phyloP scores from a whole-genome alignment of 73 alveolate species.

The Paraurostyla sp. region DNA sequence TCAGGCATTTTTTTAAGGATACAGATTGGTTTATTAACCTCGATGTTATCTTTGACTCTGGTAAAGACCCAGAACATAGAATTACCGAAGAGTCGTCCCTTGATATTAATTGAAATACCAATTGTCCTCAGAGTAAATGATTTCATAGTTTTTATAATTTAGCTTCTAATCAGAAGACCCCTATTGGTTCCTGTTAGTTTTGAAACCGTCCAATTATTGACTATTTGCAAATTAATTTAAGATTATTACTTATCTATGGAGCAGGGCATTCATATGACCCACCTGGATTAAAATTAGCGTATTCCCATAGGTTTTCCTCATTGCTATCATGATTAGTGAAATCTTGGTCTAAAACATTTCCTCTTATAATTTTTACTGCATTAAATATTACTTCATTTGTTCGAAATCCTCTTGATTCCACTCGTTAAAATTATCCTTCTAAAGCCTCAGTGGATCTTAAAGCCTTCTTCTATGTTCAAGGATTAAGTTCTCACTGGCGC shows the following conservation, averaged over 20 bases:
- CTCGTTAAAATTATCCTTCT: slow-evolving; percentile 16
- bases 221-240: background rate
- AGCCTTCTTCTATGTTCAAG: slow-evolving; percentile 13
- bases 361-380: background rate
- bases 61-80: slow-evolving; percentile 71
- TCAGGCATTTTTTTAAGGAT: slow-evolving; percentile 59
- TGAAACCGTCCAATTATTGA: slow-evolving; percentile 45
- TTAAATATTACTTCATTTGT: background rate
- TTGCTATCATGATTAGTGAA: slow-evolving; percentile 3
- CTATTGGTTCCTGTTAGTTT: slow-evolving; percentile 37
- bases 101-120: slow-evolving; percentile 5
- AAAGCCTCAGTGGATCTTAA: slow-evolving; percentile 44
- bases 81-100: slow-evolving; percentile 51
- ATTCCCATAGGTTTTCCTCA: slow-evolving; percentile 35
- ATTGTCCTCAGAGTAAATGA: slow-evolving; percentile 1
- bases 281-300: slow-evolving; percentile 64
- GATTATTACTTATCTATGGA: slow-evolving; percentile 38
- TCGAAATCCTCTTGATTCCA: slow-evolving; percentile 43
- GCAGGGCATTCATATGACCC: slow-evolving; percentile 60
- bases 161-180: slow-evolving; percentile 48
- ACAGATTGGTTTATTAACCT: slow-evolving; percentile 34
- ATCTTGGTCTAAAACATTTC: background rate
- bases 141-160: slow-evolving; percentile 2
- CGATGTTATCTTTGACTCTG: slow-evolving; percentile 6
- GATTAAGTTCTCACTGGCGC: slow-evolving; percentile 28